A percentile compares a stretch with the other conserved stretches of the same genome.
Conservation (phyloP, 306 rosid genomes). For the Citrullus colocynthis region DNA sequence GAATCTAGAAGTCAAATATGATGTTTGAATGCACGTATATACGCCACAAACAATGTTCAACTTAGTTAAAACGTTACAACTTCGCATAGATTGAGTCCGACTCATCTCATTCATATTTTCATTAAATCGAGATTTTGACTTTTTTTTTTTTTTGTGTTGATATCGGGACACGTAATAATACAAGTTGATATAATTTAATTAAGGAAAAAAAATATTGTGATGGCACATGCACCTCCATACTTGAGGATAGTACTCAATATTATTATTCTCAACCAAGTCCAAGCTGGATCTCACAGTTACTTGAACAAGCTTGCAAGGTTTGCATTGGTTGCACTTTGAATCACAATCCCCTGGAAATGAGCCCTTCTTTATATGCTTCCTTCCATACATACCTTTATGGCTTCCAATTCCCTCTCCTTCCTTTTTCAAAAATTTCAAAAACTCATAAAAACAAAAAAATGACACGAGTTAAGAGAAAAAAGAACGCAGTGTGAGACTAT, state of each 20-base stretch:
- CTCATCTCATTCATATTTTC: background rate
- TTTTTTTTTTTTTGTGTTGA: background rate
- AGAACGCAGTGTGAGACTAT: background rate
- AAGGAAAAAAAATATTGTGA: constrained; percentile 35
- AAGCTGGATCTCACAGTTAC: constrained; percentile 28
- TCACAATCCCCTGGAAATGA: constrained; percentile 37
- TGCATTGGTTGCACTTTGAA: constrained; percentile 40
- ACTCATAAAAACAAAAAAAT: too few relatives aligned
- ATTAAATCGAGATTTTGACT: background rate
- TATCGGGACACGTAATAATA: background rate
- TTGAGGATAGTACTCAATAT: constrained; percentile 36
- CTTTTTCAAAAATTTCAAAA: constrained; percentile 4
- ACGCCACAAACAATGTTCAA: too few relatives aligned
- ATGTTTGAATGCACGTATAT: too few relatives aligned
- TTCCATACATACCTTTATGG: background rate
- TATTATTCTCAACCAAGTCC: constrained; percentile 18
- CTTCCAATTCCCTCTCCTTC: constrained; percentile 9
- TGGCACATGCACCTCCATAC: constrained; percentile 63
- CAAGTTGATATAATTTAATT: background rate
- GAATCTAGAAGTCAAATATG: too few relatives aligned
- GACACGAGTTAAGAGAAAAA: background rate
- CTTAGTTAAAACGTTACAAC: too few relatives aligned
- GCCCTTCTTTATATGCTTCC: constrained; percentile 18
- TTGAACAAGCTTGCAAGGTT: constrained; percentile 50
- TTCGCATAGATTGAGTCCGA: too few relatives aligned